Evolutionary conservation across 1,139 yeast genomes (phyloP).

Genomic region (Magnusiomyces sp.): DNA sequence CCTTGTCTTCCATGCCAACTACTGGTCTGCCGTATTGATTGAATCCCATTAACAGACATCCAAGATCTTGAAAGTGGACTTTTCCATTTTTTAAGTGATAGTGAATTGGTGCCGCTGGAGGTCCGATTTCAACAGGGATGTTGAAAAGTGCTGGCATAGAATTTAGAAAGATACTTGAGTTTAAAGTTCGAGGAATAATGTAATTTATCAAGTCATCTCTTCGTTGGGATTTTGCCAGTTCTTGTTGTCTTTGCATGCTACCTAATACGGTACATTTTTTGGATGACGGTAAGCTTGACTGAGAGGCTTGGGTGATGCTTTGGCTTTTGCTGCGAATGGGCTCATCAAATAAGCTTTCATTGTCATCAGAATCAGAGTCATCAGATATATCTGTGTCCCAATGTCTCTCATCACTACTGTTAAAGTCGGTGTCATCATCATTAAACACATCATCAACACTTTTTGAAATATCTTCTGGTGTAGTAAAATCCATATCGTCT

Average conservation of each 20-base stretch:
- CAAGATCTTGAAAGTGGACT: slow-evolving; percentile 2
- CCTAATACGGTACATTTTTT: not conserved
- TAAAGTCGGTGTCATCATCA: not conserved
- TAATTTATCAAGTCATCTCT: not conserved
- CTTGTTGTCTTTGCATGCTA: not conserved
- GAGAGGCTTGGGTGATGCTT: not conserved
- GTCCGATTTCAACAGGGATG: not conserved
- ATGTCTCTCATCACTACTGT: too few relatives aligned
- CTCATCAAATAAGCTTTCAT: slow-evolving; percentile 1
- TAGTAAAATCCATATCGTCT: not conserved
- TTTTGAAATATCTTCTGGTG: not conserved
- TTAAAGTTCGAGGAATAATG: not conserved
- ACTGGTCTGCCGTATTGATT: slow-evolving; percentile 3
- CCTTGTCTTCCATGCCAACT: slow-evolving; percentile 1
- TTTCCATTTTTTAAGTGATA: not conserved
- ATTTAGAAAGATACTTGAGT: not conserved
- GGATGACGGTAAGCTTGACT: not conserved
- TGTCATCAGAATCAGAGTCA: too few relatives aligned
- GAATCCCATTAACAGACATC: slow-evolving; percentile 3
- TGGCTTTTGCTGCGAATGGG: not conserved
- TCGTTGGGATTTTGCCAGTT: not conserved
- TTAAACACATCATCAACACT: not conserved
- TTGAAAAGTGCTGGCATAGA: not conserved
- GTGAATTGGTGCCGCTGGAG: slow-evolving; percentile 2
- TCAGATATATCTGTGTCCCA: too few relatives aligned